Evolutionary conservation across 163 green algal species (phyloP).

Genomic region (Chlorella variabilis): DNA sequence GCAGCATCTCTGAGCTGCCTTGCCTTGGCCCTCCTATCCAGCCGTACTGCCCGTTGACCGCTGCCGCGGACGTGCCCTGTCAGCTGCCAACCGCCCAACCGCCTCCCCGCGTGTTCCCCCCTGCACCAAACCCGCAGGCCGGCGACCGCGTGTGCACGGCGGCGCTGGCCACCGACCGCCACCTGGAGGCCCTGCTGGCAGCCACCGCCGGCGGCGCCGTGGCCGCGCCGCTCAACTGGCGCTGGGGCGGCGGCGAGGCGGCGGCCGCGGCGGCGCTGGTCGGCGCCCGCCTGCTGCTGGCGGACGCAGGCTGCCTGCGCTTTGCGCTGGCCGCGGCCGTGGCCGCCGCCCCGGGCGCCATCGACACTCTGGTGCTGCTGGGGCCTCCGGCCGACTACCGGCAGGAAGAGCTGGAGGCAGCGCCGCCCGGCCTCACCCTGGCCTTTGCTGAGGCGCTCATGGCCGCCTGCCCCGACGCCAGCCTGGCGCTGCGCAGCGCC

Average conservation of each 20-base stretch:
- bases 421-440: not conserved
- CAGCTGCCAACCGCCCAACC: too few relatives aligned
- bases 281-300: conserved; percentile 45
- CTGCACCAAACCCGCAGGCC: too few relatives aligned
- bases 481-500: conserved; percentile 33
- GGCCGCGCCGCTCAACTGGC: conserved; percentile 69
- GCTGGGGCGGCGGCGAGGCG: conserved; percentile 67
- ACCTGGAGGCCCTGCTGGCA: conserved; percentile 67
- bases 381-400: not conserved
- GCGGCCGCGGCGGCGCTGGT: conserved; percentile 43
- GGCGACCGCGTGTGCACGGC: conserved; percentile 61
- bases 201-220: conserved; percentile 58
- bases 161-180: conserved; percentile 53
- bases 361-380: conserved; percentile 2
- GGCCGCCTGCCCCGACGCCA: conserved; percentile 34
- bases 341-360: not conserved
- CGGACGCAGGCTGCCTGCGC: conserved; percentile 42
- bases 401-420: not conserved
- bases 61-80: too few relatives aligned
- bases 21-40: too few relatives aligned
- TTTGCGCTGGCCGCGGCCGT: conserved; percentile 11
- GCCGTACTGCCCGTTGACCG: too few relatives aligned
- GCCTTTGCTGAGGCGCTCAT: conserved; percentile 22
- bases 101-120: too few relatives aligned
- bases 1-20: too few relatives aligned